These are phyloP conservation scores for Globisporangium cederbergense DNA, from an alignment of 352 stramenopile genomes.

Conservation along the genomic window DNA sequence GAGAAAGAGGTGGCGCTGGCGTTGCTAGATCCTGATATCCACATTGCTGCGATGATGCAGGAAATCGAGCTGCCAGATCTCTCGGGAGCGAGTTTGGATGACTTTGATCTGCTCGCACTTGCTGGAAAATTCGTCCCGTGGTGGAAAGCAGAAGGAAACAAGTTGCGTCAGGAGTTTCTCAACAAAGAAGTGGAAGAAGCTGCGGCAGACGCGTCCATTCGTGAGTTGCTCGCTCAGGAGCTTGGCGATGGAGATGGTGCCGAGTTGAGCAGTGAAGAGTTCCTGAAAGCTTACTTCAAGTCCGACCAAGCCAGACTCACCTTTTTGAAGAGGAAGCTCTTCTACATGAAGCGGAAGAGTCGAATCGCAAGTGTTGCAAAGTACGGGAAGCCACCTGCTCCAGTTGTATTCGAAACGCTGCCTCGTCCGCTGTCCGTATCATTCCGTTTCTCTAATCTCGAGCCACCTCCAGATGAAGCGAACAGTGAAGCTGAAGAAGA, in stretches of 20 bases:
- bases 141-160: constrained; percentile 47
- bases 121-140: constrained; percentile 51
- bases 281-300: constrained; percentile 46
- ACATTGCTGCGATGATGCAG: constrained; percentile 53
- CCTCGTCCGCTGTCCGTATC: constrained; percentile 23
- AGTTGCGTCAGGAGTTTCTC: constrained; percentile 51
- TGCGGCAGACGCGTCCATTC: constrained; percentile 30
- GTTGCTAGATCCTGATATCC: constrained; percentile 49
- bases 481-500: constrained; percentile 12
- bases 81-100: constrained; percentile 29
- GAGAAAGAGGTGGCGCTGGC: constrained; percentile 51
- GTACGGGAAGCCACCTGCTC: constrained; percentile 42
- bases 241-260: constrained; percentile 1
- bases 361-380: constrained; percentile 35
- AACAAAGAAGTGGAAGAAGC: constrained; percentile 46
- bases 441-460: constrained; percentile 33
- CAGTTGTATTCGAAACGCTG: constrained; percentile 43
- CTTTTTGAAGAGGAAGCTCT: constrained; percentile 55
- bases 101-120: constrained; percentile 44
- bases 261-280: constrained; percentile 23
- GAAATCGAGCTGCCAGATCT: constrained; percentile 60
- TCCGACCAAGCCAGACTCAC: constrained; percentile 32
- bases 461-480: constrained; percentile 2
- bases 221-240: constrained; percentile 32
- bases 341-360: constrained; percentile 36